Base-by-base conservation (phyloP, 305 asterid genomes). In the Petunia hybrid region DNA sequence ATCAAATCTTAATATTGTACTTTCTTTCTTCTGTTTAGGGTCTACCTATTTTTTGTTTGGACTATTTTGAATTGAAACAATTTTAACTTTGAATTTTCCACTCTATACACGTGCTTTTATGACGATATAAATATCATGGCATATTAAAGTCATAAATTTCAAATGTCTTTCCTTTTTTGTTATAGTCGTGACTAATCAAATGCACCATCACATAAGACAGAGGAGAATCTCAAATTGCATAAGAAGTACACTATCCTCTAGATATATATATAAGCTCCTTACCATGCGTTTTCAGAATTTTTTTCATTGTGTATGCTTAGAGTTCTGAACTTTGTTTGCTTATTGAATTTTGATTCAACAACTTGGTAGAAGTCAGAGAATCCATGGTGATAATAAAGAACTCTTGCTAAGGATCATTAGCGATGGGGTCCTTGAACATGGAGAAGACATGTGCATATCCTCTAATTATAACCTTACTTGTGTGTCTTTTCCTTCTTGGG, bases 371-470 rank as follows among this genome's bases (percentile, higher is more conserved):
- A 62, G 8, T 35, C 42, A 8, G 42, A 31, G n/a, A 35, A 62
- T 8, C 36, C 68, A 31, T 9, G 41, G 56, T 68, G 13, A n/a
- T 40, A 40, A 41, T 41, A 77, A 40, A 77, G 10, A 77, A 40
- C 43, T 57, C 10, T 56, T 79, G 74, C 45, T 51, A 87, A 85
- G 88, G 65, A 82, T 83, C 48, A 81, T 22, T 22, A 22, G 74
- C 86, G 51, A 85, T 89, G 92, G 90, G 89, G 74, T 78, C 83
- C 84, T n/a, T 83, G 80, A 86, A 84, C 81, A 56, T 86, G 81
- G 95, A 91, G 90, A 93, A 85, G 88, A 91, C 82, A 83, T 92
- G 94, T 95, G 76, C 87, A 82, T 87, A 91, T 84, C 92, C 97
- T 74, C 90, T 93, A 12, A 90, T 88, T 60, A 85, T 93, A 68